A percentile compares a stretch with the other conserved stretches of the same genome.
phyloP scores from a whole-genome alignment of 2,329 filamentous ascomycete genomes.

The Mycosphaerella arachidis region DNA sequence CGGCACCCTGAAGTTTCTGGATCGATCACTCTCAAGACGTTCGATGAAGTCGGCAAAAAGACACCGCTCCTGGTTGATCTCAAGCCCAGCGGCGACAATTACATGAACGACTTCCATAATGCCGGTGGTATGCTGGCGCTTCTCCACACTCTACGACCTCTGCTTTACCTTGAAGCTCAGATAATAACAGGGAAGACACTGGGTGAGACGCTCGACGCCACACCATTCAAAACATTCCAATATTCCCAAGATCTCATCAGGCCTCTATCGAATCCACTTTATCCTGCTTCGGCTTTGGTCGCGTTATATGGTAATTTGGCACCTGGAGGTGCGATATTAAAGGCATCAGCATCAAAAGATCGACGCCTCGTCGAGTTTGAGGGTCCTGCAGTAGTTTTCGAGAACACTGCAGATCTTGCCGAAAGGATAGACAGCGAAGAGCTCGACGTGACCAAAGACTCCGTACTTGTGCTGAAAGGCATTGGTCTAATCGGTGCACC shows the following conservation, averaged over 20 bases:
- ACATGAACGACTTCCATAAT: constrained; percentile 54
- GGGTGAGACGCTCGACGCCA: constrained; percentile 42
- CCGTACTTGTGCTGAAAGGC: constrained; percentile 46
- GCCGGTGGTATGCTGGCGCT: constrained; percentile 50
- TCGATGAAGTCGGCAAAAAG: constrained; percentile 46
- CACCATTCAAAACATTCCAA: constrained; percentile 40
- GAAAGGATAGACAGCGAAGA: constrained; percentile 44
- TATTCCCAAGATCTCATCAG: constrained; percentile 43
- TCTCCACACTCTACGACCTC: constrained; percentile 43
- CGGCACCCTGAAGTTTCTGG: constrained; percentile 47
- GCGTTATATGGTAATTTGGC: constrained; percentile 47
- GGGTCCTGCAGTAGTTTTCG: constrained; percentile 47
- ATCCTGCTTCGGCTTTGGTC: constrained; percentile 43
- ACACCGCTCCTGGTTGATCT: constrained; percentile 48
- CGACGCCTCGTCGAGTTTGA: constrained; percentile 41
- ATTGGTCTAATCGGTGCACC: constrained; percentile 51
- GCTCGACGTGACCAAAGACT: constrained; percentile 42
- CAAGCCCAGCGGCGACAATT: constrained; percentile 52
- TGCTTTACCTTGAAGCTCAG: constrained; percentile 44
- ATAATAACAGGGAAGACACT: constrained; percentile 48
- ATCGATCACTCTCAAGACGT: constrained; percentile 42
- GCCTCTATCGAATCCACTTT: constrained; percentile 43
- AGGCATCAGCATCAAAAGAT: constrained; percentile 50
- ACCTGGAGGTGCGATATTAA: constrained; percentile 47
- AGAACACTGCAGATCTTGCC: constrained; percentile 45